Conservation (phyloP, 2,329 filamentous ascomycete genomes). For the Curvularia sp. region DNA sequence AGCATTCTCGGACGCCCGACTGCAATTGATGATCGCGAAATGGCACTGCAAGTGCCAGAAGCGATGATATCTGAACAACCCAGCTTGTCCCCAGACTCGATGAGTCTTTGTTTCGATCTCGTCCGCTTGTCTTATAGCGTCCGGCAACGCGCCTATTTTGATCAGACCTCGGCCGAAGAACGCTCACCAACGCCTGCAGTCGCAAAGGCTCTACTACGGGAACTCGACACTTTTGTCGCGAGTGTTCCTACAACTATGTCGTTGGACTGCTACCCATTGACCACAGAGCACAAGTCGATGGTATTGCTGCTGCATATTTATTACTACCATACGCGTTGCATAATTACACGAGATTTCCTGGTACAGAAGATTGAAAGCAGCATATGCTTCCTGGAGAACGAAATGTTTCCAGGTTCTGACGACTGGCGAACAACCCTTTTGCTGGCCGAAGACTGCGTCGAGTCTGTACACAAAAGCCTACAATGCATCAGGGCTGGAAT, state of each 20-base stretch:
- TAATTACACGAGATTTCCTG: constrained; percentile 35
- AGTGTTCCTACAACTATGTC: constrained; percentile 24
- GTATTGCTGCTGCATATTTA: constrained; percentile 33
- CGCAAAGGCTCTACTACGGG: constrained; percentile 29
- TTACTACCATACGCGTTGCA: constrained; percentile 35
- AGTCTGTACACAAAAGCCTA: constrained; percentile 34
- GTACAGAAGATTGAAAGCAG: constrained; percentile 35
- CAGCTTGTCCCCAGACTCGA: constrained; percentile 25
- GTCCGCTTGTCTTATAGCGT: constrained; percentile 30
- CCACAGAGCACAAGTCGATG: constrained; percentile 22
- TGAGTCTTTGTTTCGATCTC: constrained; percentile 21
- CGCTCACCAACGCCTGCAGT: constrained; percentile 28
- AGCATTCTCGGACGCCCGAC: constrained; percentile 37
- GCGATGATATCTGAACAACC: constrained; percentile 28
- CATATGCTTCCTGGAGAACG: constrained; percentile 26
- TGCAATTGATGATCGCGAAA: constrained; percentile 37
- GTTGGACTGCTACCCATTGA: constrained; percentile 18
- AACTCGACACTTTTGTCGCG: constrained; percentile 30
- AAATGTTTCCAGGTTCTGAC: constrained; percentile 13
- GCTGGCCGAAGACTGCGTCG: constrained; percentile 39
- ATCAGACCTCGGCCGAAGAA: constrained; percentile 29
- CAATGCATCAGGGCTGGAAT: constrained; percentile 30
- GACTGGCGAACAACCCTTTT: constrained; percentile 24
- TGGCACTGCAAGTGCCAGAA: constrained; percentile 32
- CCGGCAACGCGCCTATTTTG: constrained; percentile 35